Base-by-base conservation (phyloP, 768 basidiomycete genomes). In the Boletus rufocinnamomeus region DNA sequence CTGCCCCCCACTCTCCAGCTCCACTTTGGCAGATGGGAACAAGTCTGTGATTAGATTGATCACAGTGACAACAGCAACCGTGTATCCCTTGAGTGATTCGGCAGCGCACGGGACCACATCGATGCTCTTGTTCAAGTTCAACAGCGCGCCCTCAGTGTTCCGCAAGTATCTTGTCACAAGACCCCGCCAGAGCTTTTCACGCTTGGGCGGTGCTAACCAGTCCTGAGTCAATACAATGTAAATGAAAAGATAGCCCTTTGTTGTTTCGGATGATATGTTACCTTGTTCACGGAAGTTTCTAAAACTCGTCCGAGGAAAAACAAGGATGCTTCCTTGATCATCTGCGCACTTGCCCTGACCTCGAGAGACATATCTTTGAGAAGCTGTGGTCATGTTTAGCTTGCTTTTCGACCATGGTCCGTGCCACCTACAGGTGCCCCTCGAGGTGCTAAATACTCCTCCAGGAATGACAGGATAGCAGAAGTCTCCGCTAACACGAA, bases 321-420 rank as follows among this genome's bases (percentile, higher is more conserved):
- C 45, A 71, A 43, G 37, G 68, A 69, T 14, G 65, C 68, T 28
- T 69, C 70, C 30, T 49, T 56, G 43, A 68, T 56, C 67, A 70
- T 68, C 34, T 68, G 55, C 9, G 52, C 41, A 21, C 63, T 50
- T 21, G 5, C 47, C 32, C 67, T 54, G 3, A 58, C 59, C 40
- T 68, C 56, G 38, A 70, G 67, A 48, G 56, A 37, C 55, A 58
- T 50, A 11, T 70, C 59, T 17, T 54, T 59, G 30, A 65, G 63
- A 37, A 65, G 30, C 63, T 64, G 55, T 40, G 13, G 19, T 34
- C 35, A 8, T 19, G 37, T 56, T 60, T 14, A 65, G 59, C 32
- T 17, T 16, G 44, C 19, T 10, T 27, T 37, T 23, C 25, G 50
- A 50, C n/a, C 21, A 17, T 5, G 23, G 2, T 28, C 17, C n/a